These are phyloP conservation scores for Phialocephala subalpina DNA, from an alignment of 2,329 filamentous ascomycete species.

Conservation along the genomic window DNA sequence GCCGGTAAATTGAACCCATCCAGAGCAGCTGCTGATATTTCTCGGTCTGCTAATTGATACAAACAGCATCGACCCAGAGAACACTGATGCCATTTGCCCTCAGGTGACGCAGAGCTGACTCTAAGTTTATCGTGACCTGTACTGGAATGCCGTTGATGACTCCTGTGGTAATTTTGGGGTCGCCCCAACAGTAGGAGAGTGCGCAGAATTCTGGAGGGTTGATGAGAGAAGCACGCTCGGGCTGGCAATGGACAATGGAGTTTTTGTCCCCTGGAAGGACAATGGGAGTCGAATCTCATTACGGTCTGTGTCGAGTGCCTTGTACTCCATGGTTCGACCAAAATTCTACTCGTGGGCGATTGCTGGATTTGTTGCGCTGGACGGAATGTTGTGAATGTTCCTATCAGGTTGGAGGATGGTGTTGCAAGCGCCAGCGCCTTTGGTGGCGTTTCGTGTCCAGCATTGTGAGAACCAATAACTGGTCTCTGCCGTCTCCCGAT, in stretches of 20 bases:
- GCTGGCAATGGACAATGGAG: not conserved
- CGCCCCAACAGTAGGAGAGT: slow-evolving; percentile 17
- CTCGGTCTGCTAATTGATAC: slow-evolving; percentile 16
- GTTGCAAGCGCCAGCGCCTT: no score
- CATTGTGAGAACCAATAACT: no score
- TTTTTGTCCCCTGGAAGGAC: not conserved
- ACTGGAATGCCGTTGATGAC: slow-evolving; percentile 6
- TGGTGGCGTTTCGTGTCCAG: no score
- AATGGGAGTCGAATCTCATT: slow-evolving; percentile 9
- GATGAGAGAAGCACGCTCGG: slow-evolving; percentile 1
- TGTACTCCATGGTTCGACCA: not conserved
- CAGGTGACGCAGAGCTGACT: slow-evolving; percentile 3
- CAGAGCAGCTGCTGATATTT: slow-evolving; percentile 6
- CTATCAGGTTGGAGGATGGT: no score
- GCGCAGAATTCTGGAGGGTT: slow-evolving; percentile 1
- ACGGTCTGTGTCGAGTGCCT: not conserved
- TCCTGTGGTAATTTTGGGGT: slow-evolving; percentile 7
- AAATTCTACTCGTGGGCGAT: not conserved
- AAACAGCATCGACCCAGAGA: slow-evolving; percentile 18
- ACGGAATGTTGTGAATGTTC: not conserved
- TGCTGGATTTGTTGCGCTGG: not conserved
- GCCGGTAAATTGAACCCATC: slow-evolving; percentile 17
- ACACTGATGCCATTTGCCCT: not conserved
- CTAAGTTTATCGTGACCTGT: slow-evolving; percentile 12
- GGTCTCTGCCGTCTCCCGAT: not conserved